A percentile compares a stretch with the other conserved stretches of the same genome.
Evolutionary conservation across 345 rosid genomes (phyloP).

Genomic region (Eucalyptus grandis): DNA sequence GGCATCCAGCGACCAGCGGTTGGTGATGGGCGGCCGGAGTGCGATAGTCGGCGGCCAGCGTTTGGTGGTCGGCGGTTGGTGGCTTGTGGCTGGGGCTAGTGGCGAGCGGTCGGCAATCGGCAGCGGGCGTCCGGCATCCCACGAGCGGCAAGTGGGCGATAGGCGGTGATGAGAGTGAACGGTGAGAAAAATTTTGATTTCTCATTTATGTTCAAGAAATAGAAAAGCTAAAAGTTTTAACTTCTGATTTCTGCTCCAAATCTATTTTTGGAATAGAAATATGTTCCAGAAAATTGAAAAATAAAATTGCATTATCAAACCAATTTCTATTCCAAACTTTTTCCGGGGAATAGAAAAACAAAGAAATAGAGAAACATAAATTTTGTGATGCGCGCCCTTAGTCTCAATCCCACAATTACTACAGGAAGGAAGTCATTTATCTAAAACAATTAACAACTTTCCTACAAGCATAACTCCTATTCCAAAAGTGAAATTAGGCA

Average conservation of each 20-base stretch:
- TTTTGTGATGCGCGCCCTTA: too few relatives aligned
- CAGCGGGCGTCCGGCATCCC: rapidly evolving
- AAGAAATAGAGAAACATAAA: too few relatives aligned
- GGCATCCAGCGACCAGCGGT: rapidly evolving
- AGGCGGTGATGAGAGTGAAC: rapidly evolving
- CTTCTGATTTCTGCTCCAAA: too few relatives aligned
- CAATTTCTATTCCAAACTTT: rapidly evolving
- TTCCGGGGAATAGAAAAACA: rapidly evolving
- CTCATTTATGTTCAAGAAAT: rapidly evolving
- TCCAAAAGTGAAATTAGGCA: too few relatives aligned
- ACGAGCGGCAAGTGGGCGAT: rapidly evolving
- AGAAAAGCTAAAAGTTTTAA: too few relatives aligned
- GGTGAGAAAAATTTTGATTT: too few relatives aligned
- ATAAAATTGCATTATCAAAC: rapidly evolving
- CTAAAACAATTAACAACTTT: too few relatives aligned
- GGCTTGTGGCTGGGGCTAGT: too few relatives aligned
- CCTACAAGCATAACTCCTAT: too few relatives aligned
- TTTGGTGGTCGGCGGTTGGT: rapidly evolving
- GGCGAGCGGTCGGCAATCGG: rapidly evolving
- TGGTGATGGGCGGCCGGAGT: rapidly evolving
- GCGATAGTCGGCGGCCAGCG: rapidly evolving
- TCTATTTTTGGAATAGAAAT: too few relatives aligned
- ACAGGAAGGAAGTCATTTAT: rapidly evolving
- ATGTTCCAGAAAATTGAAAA: too few relatives aligned
- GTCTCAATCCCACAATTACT: too few relatives aligned